Evolutionary conservation across 1,284 basidiomycete genomes (phyloP).

Genomic region (Cryptococcus amylolentus): DNA sequence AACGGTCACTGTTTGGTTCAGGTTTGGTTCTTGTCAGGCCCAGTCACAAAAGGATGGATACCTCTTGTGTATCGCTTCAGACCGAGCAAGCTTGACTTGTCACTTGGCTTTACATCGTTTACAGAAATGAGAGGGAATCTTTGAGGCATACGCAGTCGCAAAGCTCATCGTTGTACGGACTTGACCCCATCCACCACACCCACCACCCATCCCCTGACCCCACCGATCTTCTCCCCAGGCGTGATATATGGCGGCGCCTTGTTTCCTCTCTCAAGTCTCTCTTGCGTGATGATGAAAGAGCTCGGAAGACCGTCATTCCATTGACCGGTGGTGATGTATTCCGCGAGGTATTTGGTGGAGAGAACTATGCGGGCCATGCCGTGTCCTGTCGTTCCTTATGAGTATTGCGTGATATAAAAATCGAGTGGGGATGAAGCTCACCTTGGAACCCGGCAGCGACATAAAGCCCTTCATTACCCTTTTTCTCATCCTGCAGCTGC

Average conservation of each 20-base stretch:
- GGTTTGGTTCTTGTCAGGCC: no score
- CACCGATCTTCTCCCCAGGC: constrained; percentile 5
- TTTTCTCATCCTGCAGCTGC: constrained; percentile 12
- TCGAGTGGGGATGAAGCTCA: constrained; percentile 1
- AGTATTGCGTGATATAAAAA: not conserved
- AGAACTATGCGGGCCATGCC: constrained; percentile 26
- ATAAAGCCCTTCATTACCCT: constrained; percentile 13
- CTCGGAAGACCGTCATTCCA: constrained; percentile 13
- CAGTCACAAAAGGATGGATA: no score
- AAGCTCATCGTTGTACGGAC: no score
- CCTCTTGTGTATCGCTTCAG: no score
- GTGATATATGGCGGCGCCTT: constrained; percentile 13
- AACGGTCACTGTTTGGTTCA: no score
- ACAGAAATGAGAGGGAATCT: no score
- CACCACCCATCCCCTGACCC: constrained; percentile 4
- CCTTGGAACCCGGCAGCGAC: constrained; percentile 24
- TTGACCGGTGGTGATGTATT: constrained; percentile 9
- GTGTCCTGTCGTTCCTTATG: constrained; percentile 11
- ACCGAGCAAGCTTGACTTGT: no score
- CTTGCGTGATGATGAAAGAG: constrained; percentile 9
- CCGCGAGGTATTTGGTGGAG: constrained; percentile 12
- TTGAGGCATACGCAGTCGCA: no score
- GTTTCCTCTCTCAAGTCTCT: constrained; percentile 11
- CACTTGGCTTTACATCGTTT: no score
- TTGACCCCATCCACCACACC: not conserved